Percentiles rank a stretch among this genome's conserved stretches.
These are phyloP conservation scores for Stevia rebaudiana DNA, from an alignment of 140 eudicot genomes.

Conservation along the genomic window DNA sequence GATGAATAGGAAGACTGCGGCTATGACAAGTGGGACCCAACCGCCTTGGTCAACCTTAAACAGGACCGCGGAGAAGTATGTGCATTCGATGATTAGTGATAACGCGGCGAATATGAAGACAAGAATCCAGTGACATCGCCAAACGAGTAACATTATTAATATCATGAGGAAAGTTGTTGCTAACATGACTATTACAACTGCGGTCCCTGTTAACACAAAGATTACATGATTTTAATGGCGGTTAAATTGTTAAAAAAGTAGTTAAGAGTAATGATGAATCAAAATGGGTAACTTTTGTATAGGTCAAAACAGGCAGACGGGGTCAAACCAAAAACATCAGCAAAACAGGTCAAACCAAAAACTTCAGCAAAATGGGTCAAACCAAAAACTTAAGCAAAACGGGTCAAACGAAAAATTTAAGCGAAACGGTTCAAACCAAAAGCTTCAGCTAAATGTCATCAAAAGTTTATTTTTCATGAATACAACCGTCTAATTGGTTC, in stretches of 20 bases:
- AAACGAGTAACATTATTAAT: conserved; percentile 65
- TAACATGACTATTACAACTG: conserved; percentile 89
- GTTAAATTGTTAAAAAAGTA: not conserved
- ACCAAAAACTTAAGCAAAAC: not conserved
- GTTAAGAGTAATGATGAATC: not conserved
- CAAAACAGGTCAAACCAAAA: not conserved
- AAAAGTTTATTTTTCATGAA: not conserved
- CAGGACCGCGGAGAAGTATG: conserved; percentile 86
- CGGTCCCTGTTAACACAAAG: conserved; percentile 62
- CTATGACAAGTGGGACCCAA: conserved; percentile 94
- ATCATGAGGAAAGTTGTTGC: conserved; percentile 83
- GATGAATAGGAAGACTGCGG: conserved; percentile 69
- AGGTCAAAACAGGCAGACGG: not conserved
- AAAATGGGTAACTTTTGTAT: not conserved
- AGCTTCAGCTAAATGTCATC: not conserved
- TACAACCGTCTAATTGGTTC: not conserved
- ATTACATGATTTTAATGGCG: not conserved
- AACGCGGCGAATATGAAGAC: conserved; percentile 63
- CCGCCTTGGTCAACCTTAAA: conserved; percentile 89
- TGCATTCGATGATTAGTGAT: conserved; percentile 62
- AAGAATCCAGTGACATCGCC: conserved; percentile 93
- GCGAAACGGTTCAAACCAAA: not conserved
- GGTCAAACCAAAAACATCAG: not conserved
- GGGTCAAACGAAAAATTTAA: too few relatives aligned
- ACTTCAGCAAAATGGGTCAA: not conserved